These are phyloP conservation scores for Coemansia guatemalensis DNA, from an alignment of 192 early-diverging fungal genomes.

Conservation along the genomic window DNA sequence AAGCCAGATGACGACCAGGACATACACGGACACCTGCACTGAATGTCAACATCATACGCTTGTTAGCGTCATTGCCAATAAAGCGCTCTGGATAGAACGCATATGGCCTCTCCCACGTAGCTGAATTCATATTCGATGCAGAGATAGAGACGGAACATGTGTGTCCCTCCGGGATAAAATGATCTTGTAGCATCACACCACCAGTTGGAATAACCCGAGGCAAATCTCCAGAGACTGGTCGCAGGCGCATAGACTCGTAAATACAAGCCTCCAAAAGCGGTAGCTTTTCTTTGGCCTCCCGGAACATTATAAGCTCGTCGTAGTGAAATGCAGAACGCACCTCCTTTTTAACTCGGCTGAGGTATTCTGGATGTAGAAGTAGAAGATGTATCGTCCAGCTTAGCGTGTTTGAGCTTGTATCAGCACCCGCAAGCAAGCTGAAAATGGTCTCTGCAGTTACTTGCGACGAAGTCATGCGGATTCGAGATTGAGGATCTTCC, in stretches of 20 bases:
- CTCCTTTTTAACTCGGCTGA: constrained; percentile 6
- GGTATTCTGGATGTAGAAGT: constrained; percentile 29
- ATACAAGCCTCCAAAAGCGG: constrained; percentile 43
- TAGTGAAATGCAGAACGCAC: constrained; percentile 20
- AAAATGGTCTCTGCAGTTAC: constrained; percentile 38
- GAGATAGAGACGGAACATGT: constrained; percentile 31
- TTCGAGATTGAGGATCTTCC: constrained; percentile 31
- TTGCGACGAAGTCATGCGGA: constrained; percentile 34
- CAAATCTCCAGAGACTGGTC: constrained; percentile 25
- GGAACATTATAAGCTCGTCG: constrained; percentile 19
- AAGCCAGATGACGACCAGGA: constrained; percentile 40
- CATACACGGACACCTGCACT: constrained; percentile 43
- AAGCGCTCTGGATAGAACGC: constrained; percentile 32
- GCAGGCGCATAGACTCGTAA: constrained; percentile 43
- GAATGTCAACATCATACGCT: constrained; percentile 33
- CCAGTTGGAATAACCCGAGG: constrained; percentile 32
- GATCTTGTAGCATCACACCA: constrained; percentile 27
- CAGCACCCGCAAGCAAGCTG: constrained; percentile 38
- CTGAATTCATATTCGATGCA: constrained; percentile 17
- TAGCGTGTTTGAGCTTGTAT: constrained; percentile 40
- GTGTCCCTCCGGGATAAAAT: constrained; percentile 40
- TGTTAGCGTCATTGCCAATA: constrained; percentile 2
- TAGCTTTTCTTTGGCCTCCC: constrained; percentile 24
- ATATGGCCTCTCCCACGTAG: constrained; percentile 19
- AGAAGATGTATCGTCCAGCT: constrained; percentile 42